Base-by-base conservation (phyloP, 768 basidiomycete species). In the Clitopilus passeckerianus region DNA sequence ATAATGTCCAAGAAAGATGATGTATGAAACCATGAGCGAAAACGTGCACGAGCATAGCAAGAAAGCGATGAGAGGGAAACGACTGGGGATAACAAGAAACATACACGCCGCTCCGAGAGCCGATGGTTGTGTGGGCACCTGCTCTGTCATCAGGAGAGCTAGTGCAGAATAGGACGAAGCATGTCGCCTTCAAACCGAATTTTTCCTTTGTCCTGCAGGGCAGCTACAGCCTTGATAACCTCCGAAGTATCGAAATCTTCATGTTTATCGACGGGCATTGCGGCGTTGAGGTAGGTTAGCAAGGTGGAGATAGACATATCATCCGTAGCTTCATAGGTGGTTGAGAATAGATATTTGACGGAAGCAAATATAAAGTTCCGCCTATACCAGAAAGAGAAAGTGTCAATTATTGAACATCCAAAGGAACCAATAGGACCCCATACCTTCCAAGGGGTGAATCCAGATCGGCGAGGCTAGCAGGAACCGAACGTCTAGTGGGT, bases 231-330 rank as follows among this genome's bases (percentile, higher is more conserved):
- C 53, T 77, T 76, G 6, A 79, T 79, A 16, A 91, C 87, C 72
- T 91, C 90, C 1, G 79, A 78, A 12, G 87, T 89, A 70, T 91
- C 89, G 61, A 89, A 91, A 63, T 91, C 89, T 73, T 91, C 89
- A 67, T 90, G 84, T 71, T 91, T 91, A 68, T 90, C 89, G 24
- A 75, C 77, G 3, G 90, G 90, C 74, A 91, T 82, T 5, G 88
- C 88, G 1, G 88, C 84, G 65, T 91, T 91, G 58, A 91, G 77
- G 69, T 89, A 90, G 3, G 85, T 80, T 34, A 91, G 73, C 23
- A 91, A 74, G 8, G 86, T 74, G 2, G 86, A 86, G 66, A 91
- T 84, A 6, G 82, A 82, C 74, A 91, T 76, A 61, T 89, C 86
- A 71, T 91, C 89, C 22, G 79, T 71, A 15, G 75, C 64, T 60